phyloP scores from a whole-genome alignment of 2,329 filamentous ascomycete species.

The Hypoxylon sp. region DNA sequence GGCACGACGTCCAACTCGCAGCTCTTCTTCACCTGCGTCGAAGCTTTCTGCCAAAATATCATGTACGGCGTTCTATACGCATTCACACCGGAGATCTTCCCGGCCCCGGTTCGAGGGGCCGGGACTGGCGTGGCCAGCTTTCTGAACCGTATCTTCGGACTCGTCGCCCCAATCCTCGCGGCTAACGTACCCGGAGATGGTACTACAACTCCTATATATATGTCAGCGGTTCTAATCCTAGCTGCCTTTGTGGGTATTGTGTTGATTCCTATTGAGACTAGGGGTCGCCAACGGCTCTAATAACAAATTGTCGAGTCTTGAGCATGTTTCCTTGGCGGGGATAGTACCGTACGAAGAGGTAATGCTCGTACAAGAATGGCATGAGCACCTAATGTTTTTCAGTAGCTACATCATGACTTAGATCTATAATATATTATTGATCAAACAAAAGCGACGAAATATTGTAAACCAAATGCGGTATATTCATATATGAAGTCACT shows the following conservation, averaged over 20 bases:
- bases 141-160: slow-evolving; percentile 76
- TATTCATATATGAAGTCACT: slow-evolving; percentile 18
- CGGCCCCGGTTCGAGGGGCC: slow-evolving; percentile 78
- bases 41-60: slow-evolving; percentile 81
- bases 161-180: slow-evolving; percentile 78
- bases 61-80: slow-evolving; percentile 85
- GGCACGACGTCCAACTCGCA: slow-evolving; percentile 71
- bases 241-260: slow-evolving; percentile 73
- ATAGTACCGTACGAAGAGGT: background rate
- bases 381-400: background rate
- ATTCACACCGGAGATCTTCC: slow-evolving; percentile 84
- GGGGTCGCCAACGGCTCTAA: slow-evolving; percentile 70
- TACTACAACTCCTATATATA: slow-evolving; percentile 70
- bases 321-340: slow-evolving; percentile 2
- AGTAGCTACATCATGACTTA: slow-evolving; percentile 6
- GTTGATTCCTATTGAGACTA: slow-evolving; percentile 74
- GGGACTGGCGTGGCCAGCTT: slow-evolving; percentile 81
- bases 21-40: slow-evolving; percentile 76
- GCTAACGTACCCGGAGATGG: slow-evolving; percentile 72
- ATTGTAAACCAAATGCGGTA: slow-evolving; percentile 9
- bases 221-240: slow-evolving; percentile 70
- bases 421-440: slow-evolving; percentile 9
- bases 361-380: slow-evolving; percentile 1
- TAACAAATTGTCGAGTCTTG: slow-evolving; percentile 18
- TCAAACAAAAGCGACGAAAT: slow-evolving; percentile 11